Conservation (phyloP, 306 rosid species). For the Quercus dentata region DNA sequence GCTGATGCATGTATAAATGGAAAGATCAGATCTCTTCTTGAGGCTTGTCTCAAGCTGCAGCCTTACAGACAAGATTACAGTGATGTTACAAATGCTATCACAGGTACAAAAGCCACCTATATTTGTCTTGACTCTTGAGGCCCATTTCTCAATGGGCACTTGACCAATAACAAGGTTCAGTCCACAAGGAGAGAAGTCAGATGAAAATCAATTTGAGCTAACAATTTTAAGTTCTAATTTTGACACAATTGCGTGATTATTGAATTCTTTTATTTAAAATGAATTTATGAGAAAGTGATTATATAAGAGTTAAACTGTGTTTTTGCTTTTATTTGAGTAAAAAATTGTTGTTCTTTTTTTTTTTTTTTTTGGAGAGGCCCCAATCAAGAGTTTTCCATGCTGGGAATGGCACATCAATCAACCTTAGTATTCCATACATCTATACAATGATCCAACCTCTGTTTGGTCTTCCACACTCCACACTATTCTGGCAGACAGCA, state of each 20-base stretch:
- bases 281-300: not conserved
- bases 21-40: not conserved
- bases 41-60: not conserved
- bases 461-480: too few relatives aligned
- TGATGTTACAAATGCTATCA: not conserved
- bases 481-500: too few relatives aligned
- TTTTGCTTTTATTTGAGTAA: not conserved
- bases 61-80: not conserved
- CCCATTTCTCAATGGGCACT: not conserved
- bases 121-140: not conserved
- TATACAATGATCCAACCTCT: too few relatives aligned
- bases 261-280: not conserved
- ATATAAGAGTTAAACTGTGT: not conserved
- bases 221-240: not conserved
- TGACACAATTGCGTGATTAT: not conserved
- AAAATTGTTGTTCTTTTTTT: fast-evolving
- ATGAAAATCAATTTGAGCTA: not conserved
- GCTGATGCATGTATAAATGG: not conserved
- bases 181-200: not conserved
- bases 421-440: too few relatives aligned
- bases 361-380: not conserved
- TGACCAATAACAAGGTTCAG: not conserved
- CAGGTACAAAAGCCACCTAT: not conserved
- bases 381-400: too few relatives aligned
- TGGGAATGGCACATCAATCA: too few relatives aligned